A percentile compares a stretch with the other conserved stretches of the same genome.
Evolutionary conservation across 1,139 yeast genomes (phyloP).

Genomic region (Hyphopichia burtonii): DNA sequence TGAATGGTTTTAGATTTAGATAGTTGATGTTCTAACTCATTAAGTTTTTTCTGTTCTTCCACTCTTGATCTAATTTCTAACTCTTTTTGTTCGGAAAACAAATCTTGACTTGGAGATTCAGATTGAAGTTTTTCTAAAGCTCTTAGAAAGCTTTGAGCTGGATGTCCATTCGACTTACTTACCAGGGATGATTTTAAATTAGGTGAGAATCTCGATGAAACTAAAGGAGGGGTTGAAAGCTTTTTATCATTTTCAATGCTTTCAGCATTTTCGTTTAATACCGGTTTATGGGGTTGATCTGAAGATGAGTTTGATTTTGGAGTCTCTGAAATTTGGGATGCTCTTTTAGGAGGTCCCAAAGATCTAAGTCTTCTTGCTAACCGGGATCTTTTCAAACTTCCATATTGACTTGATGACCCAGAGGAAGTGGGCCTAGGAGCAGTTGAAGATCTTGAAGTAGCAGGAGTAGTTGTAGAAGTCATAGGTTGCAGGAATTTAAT

Average conservation of each 20-base stretch:
- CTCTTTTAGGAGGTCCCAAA: slow-evolving; percentile 43
- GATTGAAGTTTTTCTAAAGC: slow-evolving; percentile 7
- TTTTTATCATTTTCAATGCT: background rate
- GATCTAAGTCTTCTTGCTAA: slow-evolving; percentile 37
- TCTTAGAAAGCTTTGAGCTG: slow-evolving; percentile 8
- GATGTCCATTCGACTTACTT: slow-evolving; percentile 4
- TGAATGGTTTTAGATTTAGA: slow-evolving; percentile 4
- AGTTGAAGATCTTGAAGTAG: slow-evolving; percentile 7
- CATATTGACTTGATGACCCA: background rate
- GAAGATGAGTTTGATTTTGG: background rate
- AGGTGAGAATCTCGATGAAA: slow-evolving; percentile 15
- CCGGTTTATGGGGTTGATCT: background rate
- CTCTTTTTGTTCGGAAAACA: slow-evolving; percentile 21
- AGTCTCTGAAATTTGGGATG: slow-evolving; percentile 14
- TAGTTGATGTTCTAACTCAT: slow-evolving; percentile 13
- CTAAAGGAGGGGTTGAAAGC: slow-evolving; percentile 12
- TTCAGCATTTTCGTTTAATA: background rate
- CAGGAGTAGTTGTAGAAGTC: slow-evolving; percentile 20
- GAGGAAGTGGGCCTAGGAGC: background rate
- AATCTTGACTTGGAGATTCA: slow-evolving; percentile 8
- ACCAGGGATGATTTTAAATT: slow-evolving; percentile 5
- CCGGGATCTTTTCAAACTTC: slow-evolving; percentile 21
- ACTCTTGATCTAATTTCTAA: slow-evolving; percentile 25
- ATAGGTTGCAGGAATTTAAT: slow-evolving; percentile 3
- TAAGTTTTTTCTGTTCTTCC: slow-evolving; percentile 23